Conservation (phyloP, 495 filamentous ascomycete species). For the Penicillium psychrofluorescens region DNA sequence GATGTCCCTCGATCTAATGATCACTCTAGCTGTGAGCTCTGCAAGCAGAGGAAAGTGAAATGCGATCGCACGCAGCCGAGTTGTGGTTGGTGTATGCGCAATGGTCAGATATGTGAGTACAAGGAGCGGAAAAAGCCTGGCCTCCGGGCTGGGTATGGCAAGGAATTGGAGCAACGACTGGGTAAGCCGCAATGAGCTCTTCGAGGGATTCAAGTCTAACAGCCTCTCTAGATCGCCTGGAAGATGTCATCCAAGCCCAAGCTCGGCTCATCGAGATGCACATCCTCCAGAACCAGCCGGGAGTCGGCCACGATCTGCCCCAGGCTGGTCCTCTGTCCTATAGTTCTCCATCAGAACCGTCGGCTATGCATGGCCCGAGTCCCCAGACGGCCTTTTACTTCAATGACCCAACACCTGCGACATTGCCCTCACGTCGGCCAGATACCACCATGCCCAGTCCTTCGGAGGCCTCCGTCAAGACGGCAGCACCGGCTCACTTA, state of each 20-base stretch:
- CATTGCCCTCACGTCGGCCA: slow-evolving; percentile 19
- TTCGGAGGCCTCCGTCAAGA: slow-evolving; percentile 28
- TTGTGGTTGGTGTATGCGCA: slow-evolving; percentile 84
- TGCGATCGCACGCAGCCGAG: slow-evolving; percentile 76
- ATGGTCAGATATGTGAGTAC: slow-evolving; percentile 72
- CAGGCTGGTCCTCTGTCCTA: slow-evolving; percentile 27
- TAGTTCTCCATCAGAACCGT: slow-evolving; percentile 38
- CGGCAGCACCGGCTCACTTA: slow-evolving; percentile 16
- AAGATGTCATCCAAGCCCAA: slow-evolving; percentile 41
- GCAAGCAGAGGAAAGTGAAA: slow-evolving; percentile 81
- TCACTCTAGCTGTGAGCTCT: slow-evolving; percentile 59
- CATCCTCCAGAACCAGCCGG: slow-evolving; percentile 31
- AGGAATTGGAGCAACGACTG: slow-evolving; percentile 78
- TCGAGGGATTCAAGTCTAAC: not conserved
- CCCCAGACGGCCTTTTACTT: slow-evolving; percentile 29
- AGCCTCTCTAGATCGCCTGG: slow-evolving; percentile 32
- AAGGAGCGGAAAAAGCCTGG: slow-evolving; percentile 82
- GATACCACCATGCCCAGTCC: slow-evolving; percentile 29
- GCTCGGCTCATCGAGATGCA: slow-evolving; percentile 43
- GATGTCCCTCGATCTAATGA: slow-evolving; percentile 14
- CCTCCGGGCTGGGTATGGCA: slow-evolving; percentile 75
- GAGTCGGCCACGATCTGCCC: slow-evolving; percentile 14
- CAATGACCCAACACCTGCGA: slow-evolving; percentile 26
- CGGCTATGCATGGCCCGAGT: slow-evolving; percentile 28
- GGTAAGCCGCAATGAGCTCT: slow-evolving; percentile 15